A percentile compares a stretch with the other conserved stretches of the same genome.
Evolutionary conservation across 257 asterid genomes (phyloP).

Genomic region (Mitragyna speciosa): DNA sequence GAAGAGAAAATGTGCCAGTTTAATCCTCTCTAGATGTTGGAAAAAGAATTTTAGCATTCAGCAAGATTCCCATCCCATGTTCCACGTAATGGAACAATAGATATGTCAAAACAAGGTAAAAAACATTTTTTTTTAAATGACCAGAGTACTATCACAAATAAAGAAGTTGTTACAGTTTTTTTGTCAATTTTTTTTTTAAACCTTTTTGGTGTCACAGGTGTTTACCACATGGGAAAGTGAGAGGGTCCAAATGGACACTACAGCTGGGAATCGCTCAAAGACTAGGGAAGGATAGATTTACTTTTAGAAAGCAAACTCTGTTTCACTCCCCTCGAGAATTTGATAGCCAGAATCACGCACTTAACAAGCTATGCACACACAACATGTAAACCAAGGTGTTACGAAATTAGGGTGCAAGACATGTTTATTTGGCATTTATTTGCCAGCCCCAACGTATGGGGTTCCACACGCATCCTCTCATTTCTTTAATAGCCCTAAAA

Average conservation of each 20-base stretch:
- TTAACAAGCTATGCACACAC: neutral
- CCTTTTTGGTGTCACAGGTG: no score
- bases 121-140: neutral
- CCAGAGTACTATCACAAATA: neutral
- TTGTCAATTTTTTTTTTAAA: no score
- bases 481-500: neutral
- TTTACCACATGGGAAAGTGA: no score
- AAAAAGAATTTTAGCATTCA: neutral
- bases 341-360: neutral
- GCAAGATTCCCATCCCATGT: neutral
- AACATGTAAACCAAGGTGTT: no score
- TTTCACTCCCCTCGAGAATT: neutral
- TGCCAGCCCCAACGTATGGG: no score
- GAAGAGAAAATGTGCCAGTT: no score
- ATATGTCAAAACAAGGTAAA: neutral
- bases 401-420: neutral
- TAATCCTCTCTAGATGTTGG: no score
- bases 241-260: no score
- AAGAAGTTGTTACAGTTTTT: neutral
- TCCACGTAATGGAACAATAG: neutral
- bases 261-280: neutral
- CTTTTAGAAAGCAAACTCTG: neutral
- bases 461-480: neutral
- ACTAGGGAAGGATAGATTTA: neutral
- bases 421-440: no score